Conservation (phyloP, 306 rosid species). For the Lablab purpureus region DNA sequence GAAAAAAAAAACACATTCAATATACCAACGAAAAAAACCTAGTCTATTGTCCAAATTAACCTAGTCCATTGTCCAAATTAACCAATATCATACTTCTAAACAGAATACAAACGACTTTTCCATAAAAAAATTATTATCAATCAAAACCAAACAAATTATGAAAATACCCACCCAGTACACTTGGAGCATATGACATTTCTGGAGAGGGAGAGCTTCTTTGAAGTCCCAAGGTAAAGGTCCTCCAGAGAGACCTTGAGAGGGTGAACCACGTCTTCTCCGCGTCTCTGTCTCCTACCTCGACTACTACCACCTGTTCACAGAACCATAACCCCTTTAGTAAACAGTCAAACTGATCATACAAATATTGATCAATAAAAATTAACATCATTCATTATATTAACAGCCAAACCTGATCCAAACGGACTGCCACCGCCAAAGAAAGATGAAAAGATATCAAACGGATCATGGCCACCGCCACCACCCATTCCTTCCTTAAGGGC, state of each 20-base stretch:
- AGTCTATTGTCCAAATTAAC: not conserved
- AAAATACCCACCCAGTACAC: constrained; percentile 83
- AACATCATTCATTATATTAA: not conserved
- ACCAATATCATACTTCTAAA: not conserved
- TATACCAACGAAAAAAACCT: not conserved
- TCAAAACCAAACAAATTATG: constrained; percentile 1
- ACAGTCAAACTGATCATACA: not conserved
- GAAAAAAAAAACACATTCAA: not conserved
- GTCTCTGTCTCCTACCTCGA: constrained; percentile 92
- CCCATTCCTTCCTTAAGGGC: constrained; percentile 99
- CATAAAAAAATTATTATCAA: not conserved
- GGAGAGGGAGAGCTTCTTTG: constrained; percentile 95
- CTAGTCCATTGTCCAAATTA: not conserved
- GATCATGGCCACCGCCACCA: constrained; percentile 93
- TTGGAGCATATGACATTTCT: constrained; percentile 83
- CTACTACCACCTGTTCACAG: constrained; percentile 78
- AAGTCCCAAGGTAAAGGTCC: constrained; percentile 80
- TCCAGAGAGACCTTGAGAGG: constrained; percentile 94
- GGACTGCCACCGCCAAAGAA: constrained; percentile 95
- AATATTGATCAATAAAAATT: not conserved
- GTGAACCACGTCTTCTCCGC: constrained; percentile 96
- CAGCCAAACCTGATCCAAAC: constrained; percentile 60
- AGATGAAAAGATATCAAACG: constrained; percentile 89
- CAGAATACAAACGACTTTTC: not conserved
- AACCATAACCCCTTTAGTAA: constrained; percentile 20